Conservation (phyloP, 1,139 yeast genomes). For the Entelexis paramagnoliae region DNA sequence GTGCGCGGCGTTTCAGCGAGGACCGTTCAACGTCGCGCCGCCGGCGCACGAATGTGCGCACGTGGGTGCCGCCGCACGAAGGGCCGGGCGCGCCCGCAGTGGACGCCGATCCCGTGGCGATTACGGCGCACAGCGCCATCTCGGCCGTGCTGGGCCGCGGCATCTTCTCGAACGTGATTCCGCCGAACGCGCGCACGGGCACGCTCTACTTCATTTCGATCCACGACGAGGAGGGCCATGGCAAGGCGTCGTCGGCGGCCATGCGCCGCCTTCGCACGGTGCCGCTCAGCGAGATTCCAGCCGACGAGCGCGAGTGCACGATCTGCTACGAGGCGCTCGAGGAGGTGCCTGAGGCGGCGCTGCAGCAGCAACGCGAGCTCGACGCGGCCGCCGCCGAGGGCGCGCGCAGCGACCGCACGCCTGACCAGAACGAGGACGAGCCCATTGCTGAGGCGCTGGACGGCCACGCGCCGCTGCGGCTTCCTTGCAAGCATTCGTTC, state of each 20-base stretch:
- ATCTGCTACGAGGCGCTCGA: conserved; percentile 31
- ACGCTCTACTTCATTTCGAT: conserved; percentile 8
- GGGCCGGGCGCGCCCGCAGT: too few species aligned
- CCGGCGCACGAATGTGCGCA: too few species aligned
- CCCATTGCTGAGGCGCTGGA: neutral
- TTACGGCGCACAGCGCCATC: too few species aligned
- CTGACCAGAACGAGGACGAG: too few species aligned
- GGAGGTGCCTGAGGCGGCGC: conserved; percentile 1
- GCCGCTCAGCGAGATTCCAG: conserved; percentile 24
- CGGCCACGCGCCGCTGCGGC: conserved; percentile 50
- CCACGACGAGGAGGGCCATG: conserved; percentile 1
- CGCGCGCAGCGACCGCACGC: too few species aligned
- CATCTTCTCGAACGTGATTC: too few species aligned
- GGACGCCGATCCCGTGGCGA: too few species aligned
- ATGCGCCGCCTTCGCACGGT: conserved; percentile 23
- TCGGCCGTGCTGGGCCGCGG: too few species aligned
- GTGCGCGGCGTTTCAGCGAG: too few species aligned
- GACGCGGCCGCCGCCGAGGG: neutral
- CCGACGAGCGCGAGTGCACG: conserved; percentile 29
- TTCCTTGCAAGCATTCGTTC: conserved; percentile 77
- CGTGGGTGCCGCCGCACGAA: too few species aligned
- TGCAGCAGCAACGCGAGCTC: neutral
- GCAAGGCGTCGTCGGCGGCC: conserved; percentile 10
- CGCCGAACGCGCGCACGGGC: too few species aligned
- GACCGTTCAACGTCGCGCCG: too few species aligned